Evolutionary conservation across 2,329 filamentous ascomycete species (phyloP).

Genomic region (Fusarium tanahbumbuense): DNA sequence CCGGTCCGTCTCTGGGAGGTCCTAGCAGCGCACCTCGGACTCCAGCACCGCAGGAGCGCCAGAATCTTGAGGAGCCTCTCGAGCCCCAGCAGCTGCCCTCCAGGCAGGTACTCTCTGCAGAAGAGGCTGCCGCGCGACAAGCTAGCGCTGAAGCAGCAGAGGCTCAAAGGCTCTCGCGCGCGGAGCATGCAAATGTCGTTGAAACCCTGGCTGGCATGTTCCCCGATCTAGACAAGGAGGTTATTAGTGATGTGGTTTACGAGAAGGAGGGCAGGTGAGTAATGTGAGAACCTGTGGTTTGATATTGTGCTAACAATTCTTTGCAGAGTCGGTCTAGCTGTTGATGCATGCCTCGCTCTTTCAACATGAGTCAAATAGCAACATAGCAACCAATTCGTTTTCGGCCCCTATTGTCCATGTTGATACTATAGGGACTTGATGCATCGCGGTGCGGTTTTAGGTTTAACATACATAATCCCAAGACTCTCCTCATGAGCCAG

Average conservation of each 20-base stretch:
- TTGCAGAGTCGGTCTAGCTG: slow-evolving; percentile 80
- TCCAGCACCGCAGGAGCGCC: slow-evolving; percentile 51
- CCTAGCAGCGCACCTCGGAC: slow-evolving; percentile 53
- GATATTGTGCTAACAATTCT: slow-evolving; percentile 5
- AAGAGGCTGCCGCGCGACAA: slow-evolving; percentile 90
- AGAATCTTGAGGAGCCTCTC: slow-evolving; percentile 47
- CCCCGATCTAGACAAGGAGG: slow-evolving; percentile 89
- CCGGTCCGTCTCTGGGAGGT: slow-evolving; percentile 53
- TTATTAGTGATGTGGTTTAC: slow-evolving; percentile 96
- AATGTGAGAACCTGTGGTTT: neutral
- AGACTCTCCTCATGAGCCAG: neutral
- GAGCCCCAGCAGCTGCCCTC: slow-evolving; percentile 51
- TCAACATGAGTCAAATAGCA: slow-evolving; percentile 53
- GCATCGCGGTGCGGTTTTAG: slow-evolving; percentile 4
- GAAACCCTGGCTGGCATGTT: slow-evolving; percentile 98
- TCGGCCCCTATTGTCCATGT: neutral
- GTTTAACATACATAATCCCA: slow-evolving; percentile 7
- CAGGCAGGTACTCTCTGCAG: slow-evolving; percentile 70
- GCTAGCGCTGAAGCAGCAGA: slow-evolving; percentile 91
- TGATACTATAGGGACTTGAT: neutral
- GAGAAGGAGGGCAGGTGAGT: slow-evolving; percentile 93
- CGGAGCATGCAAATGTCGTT: slow-evolving; percentile 90
- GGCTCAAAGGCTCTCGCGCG: slow-evolving; percentile 81
- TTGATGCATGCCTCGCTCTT: slow-evolving; percentile 84
- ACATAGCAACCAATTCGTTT: slow-evolving; percentile 7